These are phyloP conservation scores for Rhodotorula diobovata DNA, from an alignment of 768 basidiomycete genomes.

Conservation along the genomic window DNA sequence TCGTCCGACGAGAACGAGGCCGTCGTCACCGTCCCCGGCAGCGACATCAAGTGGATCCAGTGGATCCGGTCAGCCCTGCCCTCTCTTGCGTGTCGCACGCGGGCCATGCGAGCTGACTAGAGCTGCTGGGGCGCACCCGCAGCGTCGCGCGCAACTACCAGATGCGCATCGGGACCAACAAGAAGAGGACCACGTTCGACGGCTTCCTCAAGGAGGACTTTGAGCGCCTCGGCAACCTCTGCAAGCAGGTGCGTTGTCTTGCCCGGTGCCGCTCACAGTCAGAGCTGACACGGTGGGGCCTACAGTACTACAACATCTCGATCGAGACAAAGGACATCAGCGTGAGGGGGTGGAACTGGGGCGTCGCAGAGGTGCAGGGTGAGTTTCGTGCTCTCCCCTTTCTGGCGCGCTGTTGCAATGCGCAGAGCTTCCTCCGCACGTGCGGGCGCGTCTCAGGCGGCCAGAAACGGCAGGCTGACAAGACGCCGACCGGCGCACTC, in stretches of 20 bases:
- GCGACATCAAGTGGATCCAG: slow-evolving; percentile 79
- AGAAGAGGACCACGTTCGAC: slow-evolving; percentile 77
- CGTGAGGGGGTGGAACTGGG: slow-evolving; percentile 99
- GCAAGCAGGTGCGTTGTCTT: slow-evolving; percentile 63
- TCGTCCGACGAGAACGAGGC: slow-evolving; percentile 60
- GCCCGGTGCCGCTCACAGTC: too few relatives aligned
- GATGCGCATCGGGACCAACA: slow-evolving; percentile 75
- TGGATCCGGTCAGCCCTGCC: slow-evolving; percentile 62
- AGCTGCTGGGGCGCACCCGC: slow-evolving; percentile 6
- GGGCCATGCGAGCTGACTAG: not conserved
- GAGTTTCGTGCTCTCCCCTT: slow-evolving; percentile 32
- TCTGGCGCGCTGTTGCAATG: not conserved
- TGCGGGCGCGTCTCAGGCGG: too few relatives aligned
- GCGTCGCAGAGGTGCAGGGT: slow-evolving; percentile 90
- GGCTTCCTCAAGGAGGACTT: slow-evolving; percentile 83
- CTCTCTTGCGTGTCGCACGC: not conserved
- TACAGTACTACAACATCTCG: slow-evolving; percentile 69
- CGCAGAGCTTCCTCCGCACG: too few relatives aligned
- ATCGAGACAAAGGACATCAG: slow-evolving; percentile 80
- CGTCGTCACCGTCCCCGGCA: slow-evolving; percentile 58
- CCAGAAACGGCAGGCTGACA: too few relatives aligned
- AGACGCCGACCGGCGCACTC: not conserved
- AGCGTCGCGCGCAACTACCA: slow-evolving; percentile 85
- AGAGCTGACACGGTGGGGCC: not conserved
- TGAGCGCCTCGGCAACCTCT: slow-evolving; percentile 69